These are phyloP conservation scores for Coprinopsis marcescibilis DNA, from an alignment of 768 basidiomycete species.

Conservation along the genomic window DNA sequence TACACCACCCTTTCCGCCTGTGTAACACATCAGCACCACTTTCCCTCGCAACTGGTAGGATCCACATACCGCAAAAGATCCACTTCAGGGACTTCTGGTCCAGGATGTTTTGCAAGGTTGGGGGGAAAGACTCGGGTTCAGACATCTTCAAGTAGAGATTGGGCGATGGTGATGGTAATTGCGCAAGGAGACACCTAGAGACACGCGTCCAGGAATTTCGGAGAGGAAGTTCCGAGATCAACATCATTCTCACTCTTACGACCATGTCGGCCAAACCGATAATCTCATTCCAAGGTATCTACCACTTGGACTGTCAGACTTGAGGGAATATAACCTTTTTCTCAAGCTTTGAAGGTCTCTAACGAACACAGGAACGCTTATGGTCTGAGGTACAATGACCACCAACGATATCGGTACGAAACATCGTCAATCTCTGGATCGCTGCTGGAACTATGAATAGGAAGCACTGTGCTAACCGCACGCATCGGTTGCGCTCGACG, in stretches of 20 bases:
- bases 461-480: constrained; percentile 88
- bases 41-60: constrained; percentile 4
- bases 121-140: constrained; percentile 41
- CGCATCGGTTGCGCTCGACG: constrained; percentile 79
- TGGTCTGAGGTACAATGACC: constrained; percentile 88
- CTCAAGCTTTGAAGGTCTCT: constrained; percentile 68
- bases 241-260: neutral
- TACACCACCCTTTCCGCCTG: constrained; percentile 98
- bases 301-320: neutral
- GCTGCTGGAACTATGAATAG: constrained; percentile 31
- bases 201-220: constrained; percentile 1
- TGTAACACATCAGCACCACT: constrained; percentile 14
- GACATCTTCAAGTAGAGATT: constrained; percentile 5
- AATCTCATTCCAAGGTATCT: constrained; percentile 33
- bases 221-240: constrained; percentile 2
- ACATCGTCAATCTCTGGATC: neutral
- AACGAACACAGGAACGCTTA: constrained; percentile 90
- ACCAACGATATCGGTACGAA: constrained; percentile 71
- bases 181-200: constrained; percentile 1
- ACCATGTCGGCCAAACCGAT: constrained; percentile 14
- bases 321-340: constrained; percentile 7
- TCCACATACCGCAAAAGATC: constrained; percentile 91
- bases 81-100: constrained; percentile 93
- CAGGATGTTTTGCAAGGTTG: constrained; percentile 90
- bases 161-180: too few species aligned